A percentile compares a stretch with the other conserved stretches of the same genome.
Conservation (phyloP, 2,329 filamentous ascomycete genomes). For the Phyllosticta ampelicida region DNA sequence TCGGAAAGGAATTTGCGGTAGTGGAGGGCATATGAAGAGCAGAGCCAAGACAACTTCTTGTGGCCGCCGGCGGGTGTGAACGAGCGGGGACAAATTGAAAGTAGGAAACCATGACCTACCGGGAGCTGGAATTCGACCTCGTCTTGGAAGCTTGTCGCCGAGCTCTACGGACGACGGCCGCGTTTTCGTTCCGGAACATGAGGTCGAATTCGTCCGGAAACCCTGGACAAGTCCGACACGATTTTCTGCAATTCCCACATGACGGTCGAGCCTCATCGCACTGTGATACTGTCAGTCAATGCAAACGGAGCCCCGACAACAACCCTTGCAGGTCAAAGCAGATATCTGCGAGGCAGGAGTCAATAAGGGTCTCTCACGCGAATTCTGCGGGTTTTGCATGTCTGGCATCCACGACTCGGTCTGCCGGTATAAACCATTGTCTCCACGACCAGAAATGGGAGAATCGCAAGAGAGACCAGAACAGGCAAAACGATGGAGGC, state of each 20-base stretch:
- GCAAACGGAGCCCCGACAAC: background rate
- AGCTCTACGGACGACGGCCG: constrained; percentile 53
- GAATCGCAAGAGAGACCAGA: constrained; percentile 4
- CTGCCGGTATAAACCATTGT: constrained; percentile 32
- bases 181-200: constrained; percentile 62
- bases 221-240: constrained; percentile 52
- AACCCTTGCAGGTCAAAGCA: background rate
- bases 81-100: background rate
- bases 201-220: constrained; percentile 64
- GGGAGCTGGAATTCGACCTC: background rate
- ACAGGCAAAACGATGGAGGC: background rate
- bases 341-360: background rate
- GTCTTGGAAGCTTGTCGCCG: constrained; percentile 19
- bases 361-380: constrained; percentile 43
- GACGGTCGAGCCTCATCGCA: constrained; percentile 58
- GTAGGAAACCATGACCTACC: background rate
- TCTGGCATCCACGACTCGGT: constrained; percentile 52
- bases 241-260: constrained; percentile 55
- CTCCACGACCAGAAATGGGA: background rate
- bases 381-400: constrained; percentile 62
- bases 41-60: background rate
- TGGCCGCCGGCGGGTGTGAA: background rate
- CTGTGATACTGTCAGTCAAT: constrained; percentile 29
- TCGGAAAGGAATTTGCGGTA: too few species aligned
- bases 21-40: background rate